Base-by-base conservation (phyloP, 2,329 filamentous ascomycete genomes). In the Microcyclosporella mali region DNA sequence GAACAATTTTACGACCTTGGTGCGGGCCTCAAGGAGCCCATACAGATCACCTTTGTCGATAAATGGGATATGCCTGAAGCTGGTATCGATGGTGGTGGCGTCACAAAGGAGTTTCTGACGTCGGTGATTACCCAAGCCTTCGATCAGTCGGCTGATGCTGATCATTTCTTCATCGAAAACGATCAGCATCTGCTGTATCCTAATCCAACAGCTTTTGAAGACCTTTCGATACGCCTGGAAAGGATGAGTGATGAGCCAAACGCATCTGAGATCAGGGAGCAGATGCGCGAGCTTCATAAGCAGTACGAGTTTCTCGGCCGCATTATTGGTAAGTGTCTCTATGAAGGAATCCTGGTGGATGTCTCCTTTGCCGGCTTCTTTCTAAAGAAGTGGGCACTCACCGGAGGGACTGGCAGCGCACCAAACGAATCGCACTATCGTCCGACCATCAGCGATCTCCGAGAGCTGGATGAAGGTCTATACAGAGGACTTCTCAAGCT, bases 1-100 rank as follows among this genome's bases (percentile, higher is more conserved):
- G 71, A 82, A 3, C 78, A 88, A 42, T 95, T 95, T 58, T 95
- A 88, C 56, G 65, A 77, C 1, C 73, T 97, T 4, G 85, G 84
- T 0, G 85, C 90, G 11, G 83, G 82, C 1, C 68, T 98, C 43
- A 97, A 97, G 61, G 90, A 97, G 59, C 88, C 88, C 0, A 95
- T 98, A 28, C 88, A 94, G 59, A 97, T 98, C 57, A 92, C 87
- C 0, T 98, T 98, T 62, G 82, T 95, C 33, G 92, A 98, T 61
- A 78, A 88, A 46, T 98, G 94, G 54, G 85, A 85, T 47, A 79
- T 83, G 1, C 74, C 79, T 6, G 92, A 98, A 66, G 90, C 90
- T 10, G 92, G 92, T 8, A 97, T 98, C 42, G 92, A 98, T 60
- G 92, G 92, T 0, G 92, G 92, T 7, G 92, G 92, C 49, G 92